Evolutionary conservation across 805 yeast genomes (phyloP).

Genomic region (Metschnikowia aberdeeniae): DNA sequence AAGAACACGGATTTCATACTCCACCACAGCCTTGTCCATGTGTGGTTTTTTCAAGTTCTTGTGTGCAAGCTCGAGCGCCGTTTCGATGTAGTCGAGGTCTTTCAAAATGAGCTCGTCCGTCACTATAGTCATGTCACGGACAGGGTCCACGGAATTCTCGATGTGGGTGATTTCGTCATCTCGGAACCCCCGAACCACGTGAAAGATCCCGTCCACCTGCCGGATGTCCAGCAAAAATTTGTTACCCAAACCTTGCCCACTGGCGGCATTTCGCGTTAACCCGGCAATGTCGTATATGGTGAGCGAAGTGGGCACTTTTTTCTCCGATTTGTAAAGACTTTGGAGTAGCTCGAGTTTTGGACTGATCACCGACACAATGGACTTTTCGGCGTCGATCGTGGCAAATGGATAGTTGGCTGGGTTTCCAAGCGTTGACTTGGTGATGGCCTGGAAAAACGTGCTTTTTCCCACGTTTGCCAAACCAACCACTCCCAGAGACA

Average conservation of each 20-base stretch:
- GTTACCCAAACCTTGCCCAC: slow-evolving; percentile 97
- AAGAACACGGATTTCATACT: slow-evolving; percentile 26
- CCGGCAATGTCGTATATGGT: slow-evolving; percentile 98
- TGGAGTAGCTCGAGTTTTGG: slow-evolving; percentile 76
- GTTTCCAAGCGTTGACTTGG: slow-evolving; percentile 85
- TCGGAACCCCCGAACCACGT: slow-evolving; percentile 83
- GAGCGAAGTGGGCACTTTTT: slow-evolving; percentile 85
- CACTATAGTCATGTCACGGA: slow-evolving; percentile 19
- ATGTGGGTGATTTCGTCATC: slow-evolving; percentile 20
- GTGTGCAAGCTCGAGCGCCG: slow-evolving; percentile 30
- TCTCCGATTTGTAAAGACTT: slow-evolving; percentile 74
- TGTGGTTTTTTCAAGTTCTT: slow-evolving; percentile 29
- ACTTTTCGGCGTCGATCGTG: slow-evolving; percentile 97
- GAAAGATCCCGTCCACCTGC: slow-evolving; percentile 96
- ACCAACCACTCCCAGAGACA: slow-evolving; percentile 77
- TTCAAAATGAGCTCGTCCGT: slow-evolving; percentile 60
- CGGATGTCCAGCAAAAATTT: slow-evolving; percentile 95
- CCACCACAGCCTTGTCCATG: slow-evolving; percentile 21
- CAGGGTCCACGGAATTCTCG: slow-evolving; percentile 18
- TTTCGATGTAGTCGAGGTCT: slow-evolving; percentile 61
- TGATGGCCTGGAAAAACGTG: slow-evolving; percentile 95
- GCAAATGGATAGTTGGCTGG: slow-evolving; percentile 99
- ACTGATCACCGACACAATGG: slow-evolving; percentile 91
- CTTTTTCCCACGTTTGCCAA: slow-evolving; percentile 95
- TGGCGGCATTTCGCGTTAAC: slow-evolving; percentile 92